A percentile compares a stretch with the other conserved stretches of the same genome.
phyloP scores from a whole-genome alignment of 2,329 filamentous ascomycete species.

The Cytospora piceae region DNA sequence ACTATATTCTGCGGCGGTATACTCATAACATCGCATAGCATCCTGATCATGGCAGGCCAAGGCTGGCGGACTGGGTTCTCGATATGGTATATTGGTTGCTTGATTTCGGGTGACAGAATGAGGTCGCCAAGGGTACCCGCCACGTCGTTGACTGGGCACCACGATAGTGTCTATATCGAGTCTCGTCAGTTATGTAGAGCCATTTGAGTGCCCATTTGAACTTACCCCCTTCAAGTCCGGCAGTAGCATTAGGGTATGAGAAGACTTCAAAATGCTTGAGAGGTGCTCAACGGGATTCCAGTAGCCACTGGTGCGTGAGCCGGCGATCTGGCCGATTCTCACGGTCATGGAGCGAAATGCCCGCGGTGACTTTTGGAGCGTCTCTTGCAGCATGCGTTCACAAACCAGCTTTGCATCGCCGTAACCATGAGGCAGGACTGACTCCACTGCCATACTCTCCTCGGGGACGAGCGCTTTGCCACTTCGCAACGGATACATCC shows the following conservation, averaged over 20 bases:
- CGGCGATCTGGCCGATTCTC: constrained; percentile 57
- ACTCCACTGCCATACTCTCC: constrained; percentile 42
- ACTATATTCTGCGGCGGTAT: background rate
- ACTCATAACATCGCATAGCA: background rate
- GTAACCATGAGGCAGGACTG: constrained; percentile 52
- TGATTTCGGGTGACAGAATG: constrained; percentile 14
- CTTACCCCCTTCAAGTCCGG: constrained; percentile 44
- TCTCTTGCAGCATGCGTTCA: constrained; percentile 54
- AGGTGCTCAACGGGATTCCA: constrained; percentile 61
- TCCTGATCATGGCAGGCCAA: constrained; percentile 7
- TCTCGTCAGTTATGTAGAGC: background rate
- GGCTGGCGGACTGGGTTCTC: constrained; percentile 25
- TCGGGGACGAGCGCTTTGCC: constrained; percentile 47
- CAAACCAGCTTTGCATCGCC: constrained; percentile 56
- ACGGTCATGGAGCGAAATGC: constrained; percentile 49
- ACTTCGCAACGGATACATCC: constrained; percentile 28
- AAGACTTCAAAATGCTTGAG: constrained; percentile 52
- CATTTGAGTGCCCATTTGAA: background rate
- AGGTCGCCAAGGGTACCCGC: constrained; percentile 37
- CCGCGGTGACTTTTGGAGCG: constrained; percentile 46
- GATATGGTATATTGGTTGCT: constrained; percentile 28
- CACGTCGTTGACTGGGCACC: constrained; percentile 50
- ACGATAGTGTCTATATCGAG: constrained; percentile 38
- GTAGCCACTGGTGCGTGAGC: constrained; percentile 51
- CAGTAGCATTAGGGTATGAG: constrained; percentile 47